phyloP scores from a whole-genome alignment of 768 basidiomycete genomes.

The Trametes villosa region DNA sequence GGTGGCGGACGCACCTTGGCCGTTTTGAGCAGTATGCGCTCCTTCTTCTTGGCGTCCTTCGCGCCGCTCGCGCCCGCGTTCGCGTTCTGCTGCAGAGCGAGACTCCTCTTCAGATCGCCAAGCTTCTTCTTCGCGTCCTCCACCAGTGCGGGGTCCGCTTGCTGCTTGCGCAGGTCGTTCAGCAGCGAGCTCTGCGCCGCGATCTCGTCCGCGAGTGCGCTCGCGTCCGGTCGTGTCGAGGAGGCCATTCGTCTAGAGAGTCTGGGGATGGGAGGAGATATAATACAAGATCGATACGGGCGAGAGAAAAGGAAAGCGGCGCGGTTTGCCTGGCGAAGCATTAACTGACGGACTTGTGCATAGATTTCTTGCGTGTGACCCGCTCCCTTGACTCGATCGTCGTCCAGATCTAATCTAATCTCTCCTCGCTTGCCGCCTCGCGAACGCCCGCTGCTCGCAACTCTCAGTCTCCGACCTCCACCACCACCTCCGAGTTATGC shows the following conservation, averaged over 20 bases:
- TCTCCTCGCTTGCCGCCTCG: background rate
- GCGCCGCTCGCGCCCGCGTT: constrained; percentile 43
- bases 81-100: constrained; percentile 40
- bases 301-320: constrained; percentile 9
- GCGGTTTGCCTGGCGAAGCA: constrained; percentile 20
- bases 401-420: constrained; percentile 20
- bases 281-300: constrained; percentile 19
- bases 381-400: constrained; percentile 22
- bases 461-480: background rate
- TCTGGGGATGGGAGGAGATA: background rate
- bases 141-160: constrained; percentile 51
- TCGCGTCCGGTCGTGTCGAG: constrained; percentile 32
- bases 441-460: background rate
- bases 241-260: constrained; percentile 41
- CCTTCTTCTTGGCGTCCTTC: constrained; percentile 62
- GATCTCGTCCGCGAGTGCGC: constrained; percentile 58
- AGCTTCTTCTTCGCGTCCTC: constrained; percentile 72
- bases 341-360: constrained; percentile 10
- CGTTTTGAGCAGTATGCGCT: constrained; percentile 82
- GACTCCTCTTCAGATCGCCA: constrained; percentile 65
- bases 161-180: constrained; percentile 62
- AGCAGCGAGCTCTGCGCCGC: constrained; percentile 57
- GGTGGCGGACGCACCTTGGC: constrained; percentile 69
- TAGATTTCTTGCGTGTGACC: constrained; percentile 22
- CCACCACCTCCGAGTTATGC: too few species aligned